Evolutionary conservation across 345 rosid species (phyloP), one percentile per base, ranked within the genome.

Genomic region (Heritiera littoralis): DNA sequence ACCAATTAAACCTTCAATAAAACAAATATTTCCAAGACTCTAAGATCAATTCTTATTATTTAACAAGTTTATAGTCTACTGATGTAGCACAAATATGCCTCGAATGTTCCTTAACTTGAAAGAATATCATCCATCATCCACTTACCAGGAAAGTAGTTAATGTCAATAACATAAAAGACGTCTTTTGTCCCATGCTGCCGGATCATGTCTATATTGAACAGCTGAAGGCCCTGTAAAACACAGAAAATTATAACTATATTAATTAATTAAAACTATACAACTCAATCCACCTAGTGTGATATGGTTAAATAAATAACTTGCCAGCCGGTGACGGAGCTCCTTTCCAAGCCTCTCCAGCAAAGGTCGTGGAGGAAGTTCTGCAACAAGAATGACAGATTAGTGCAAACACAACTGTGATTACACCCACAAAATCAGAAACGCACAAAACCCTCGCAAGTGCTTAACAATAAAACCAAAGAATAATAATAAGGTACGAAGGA

Each of bases 121-220:
- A 35, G 38, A 35, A 35, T 35, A 15, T 52, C 14, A 9, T 15
- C 23, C 61, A 32, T 63, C 38, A 69, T 63, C 65, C 59, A 89
- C 95, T 86, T 88, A 83, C 98, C 97, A 76, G 98, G 97, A 82
- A 95, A 95, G 84, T 93, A 95, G 85, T 95, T 95, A 83, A 93
- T 95, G 91, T 95, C 97, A 32, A 95, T 90, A 74, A 93, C 98
- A 77, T 91, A 92, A 85, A 88, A 95, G 72, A 81, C 74, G 43
- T 95, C 93, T 82, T 77, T 89, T 51, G 88, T 87, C 81, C 92
- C 97, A 79, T 92, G 88, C 82, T 92, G 93, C 41, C 97, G 88
- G 61, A 95, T 93, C 91, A 95, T 89, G 74, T 95, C 98, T 80
- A 95, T 88, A 87, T 93, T 95, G 86, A 95, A 93, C 88, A 93